Evolutionary conservation across 2,329 filamentous ascomycete genomes (phyloP).

Genomic region (Fusarium sulawesiense): DNA sequence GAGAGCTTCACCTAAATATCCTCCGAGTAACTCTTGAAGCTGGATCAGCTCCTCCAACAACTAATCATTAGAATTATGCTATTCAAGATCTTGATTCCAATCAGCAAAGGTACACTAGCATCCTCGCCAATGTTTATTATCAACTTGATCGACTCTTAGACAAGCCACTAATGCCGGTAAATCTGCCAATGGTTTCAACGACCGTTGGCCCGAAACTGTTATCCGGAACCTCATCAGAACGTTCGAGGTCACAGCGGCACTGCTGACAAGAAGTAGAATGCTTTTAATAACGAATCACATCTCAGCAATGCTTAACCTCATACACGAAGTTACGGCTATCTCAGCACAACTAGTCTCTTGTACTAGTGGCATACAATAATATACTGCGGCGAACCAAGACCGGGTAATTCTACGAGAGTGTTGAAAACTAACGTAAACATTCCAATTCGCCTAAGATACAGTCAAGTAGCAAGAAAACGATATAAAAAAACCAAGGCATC

Average conservation of each 20-base stretch:
- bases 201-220: not conserved
- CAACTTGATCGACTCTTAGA: not conserved
- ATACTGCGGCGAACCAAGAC: not conserved
- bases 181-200: not conserved
- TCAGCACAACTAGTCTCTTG: no score
- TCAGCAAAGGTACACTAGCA: not conserved
- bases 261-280: not conserved
- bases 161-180: not conserved
- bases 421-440: slow-evolving; percentile 10
- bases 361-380: not conserved
- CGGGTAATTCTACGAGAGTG: not conserved
- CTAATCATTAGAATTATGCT: not conserved
- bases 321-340: not conserved
- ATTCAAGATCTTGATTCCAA: not conserved
- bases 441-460: slow-evolving; percentile 36
- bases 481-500: slow-evolving; percentile 28
- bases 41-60: not conserved
- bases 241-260: not conserved
- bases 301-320: no score
- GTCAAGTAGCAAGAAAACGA: slow-evolving; percentile 19
- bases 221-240: not conserved
- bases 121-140: not conserved
- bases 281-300: no score
- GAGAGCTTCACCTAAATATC: slow-evolving; percentile 10
- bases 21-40: not conserved